Base-by-base conservation (phyloP, 495 filamentous ascomycete species). In the Penicillium egyptiacum region DNA sequence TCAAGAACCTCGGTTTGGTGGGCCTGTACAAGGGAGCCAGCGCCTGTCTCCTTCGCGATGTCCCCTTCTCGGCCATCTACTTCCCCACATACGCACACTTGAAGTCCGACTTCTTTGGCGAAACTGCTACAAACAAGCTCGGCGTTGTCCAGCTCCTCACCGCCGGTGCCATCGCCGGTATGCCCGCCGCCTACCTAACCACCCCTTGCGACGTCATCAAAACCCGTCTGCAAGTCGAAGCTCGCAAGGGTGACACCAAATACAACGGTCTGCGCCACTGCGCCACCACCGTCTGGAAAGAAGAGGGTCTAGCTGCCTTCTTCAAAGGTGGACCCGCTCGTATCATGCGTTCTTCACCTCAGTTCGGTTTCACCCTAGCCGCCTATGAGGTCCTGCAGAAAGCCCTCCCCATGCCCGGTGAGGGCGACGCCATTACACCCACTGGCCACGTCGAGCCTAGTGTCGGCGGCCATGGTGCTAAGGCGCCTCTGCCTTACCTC, bases 201-300 rank as follows among this genome's bases (percentile, higher is more conserved):
- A 98, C 94, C 4, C 94, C 94, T 4, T 97, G 89, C 76, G 94
- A 98, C 69, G 94, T 98, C 58, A 97, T 98, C 85, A 98, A 98
- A 79, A 98, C 94, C 8, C 88, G 94, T 69, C 79, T 98, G 55
- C 94, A 98, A 67, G 94, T 98, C 55, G 94, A 98, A 70, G 92
- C 94, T 9, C 86, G 94, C 53, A 97, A 97, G 76, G 94, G 94
- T 49, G 95, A 98, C 58, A 86, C 86, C 11, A 76, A 77, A 35
- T 98, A 98, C 79, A 90, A 83, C 19, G 86, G 86, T 26, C 79
- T 98, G n/a, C 83, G 92, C 40, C 92, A 98, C 72, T 90, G 87
- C 46, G 95, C 94, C 16, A 70, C 68, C 22, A 92, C 89, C 11
- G 88, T 98, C 56, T 88, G 79, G 75, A 84, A 86, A 73, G 88